These are phyloP conservation scores for Cladobotryum protrusum DNA, from an alignment of 2,329 filamentous ascomycete species.

Conservation along the genomic window DNA sequence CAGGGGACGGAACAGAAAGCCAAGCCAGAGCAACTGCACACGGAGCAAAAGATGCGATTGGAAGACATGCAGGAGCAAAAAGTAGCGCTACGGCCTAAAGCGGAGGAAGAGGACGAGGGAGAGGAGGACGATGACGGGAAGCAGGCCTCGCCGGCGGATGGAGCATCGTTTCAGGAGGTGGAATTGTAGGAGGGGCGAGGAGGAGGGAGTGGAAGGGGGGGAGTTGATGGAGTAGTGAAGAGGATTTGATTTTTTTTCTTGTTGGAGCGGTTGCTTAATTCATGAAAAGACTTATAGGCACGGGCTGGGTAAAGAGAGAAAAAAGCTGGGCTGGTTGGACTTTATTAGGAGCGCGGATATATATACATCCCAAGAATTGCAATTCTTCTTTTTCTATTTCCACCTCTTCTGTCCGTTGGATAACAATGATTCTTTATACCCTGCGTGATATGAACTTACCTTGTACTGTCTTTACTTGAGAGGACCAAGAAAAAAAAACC, in stretches of 20 bases:
- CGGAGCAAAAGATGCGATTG: slow-evolving; percentile 51
- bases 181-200: slow-evolving; percentile 39
- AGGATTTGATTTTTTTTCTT: not conserved
- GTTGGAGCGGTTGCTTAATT: not conserved
- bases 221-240: too few species aligned
- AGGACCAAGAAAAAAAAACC: too few species aligned
- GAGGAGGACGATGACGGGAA: slow-evolving; percentile 31
- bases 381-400: too few species aligned
- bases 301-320: slow-evolving; percentile 2
- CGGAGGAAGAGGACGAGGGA: slow-evolving; percentile 26
- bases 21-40: slow-evolving; percentile 24
- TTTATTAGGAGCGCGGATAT: not conserved
- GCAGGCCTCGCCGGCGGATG: slow-evolving; percentile 45
- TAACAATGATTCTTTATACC: too few species aligned
- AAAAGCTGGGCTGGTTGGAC: slow-evolving; percentile 2
- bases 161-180: slow-evolving; percentile 58
- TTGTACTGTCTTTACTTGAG: too few species aligned
- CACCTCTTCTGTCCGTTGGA: too few species aligned
- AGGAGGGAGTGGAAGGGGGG: too few species aligned
- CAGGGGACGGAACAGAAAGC: slow-evolving; percentile 33
- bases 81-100: slow-evolving; percentile 41
- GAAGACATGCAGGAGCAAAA: slow-evolving; percentile 52
- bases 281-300: not conserved
- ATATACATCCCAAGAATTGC: too few species aligned
- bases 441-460: too few species aligned